phyloP scores from a whole-genome alignment of 225 moss, liverwort and hornwort genomes.

The Thuidium tamariscinum region DNA sequence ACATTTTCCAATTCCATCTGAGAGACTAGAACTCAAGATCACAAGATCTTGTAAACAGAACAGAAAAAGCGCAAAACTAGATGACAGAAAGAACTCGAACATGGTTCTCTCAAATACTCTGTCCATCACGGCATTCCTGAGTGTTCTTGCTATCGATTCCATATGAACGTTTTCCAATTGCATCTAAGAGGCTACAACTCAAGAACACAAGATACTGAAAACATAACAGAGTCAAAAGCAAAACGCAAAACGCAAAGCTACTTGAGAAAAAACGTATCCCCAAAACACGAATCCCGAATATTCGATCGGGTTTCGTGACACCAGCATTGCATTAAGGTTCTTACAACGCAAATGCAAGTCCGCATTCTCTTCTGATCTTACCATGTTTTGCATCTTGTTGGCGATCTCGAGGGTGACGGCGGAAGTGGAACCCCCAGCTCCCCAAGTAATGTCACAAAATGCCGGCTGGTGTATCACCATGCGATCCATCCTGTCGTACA shows the following conservation, averaged over 20 bases:
- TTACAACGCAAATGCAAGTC: background rate
- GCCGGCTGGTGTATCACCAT: slow-evolving; percentile 86
- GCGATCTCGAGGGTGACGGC: slow-evolving; percentile 67
- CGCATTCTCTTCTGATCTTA: background rate
- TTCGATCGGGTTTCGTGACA: background rate
- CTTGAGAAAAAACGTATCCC: background rate
- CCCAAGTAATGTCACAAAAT: slow-evolving; percentile 55
- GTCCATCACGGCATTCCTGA: background rate
- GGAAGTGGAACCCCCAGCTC: slow-evolving; percentile 88
- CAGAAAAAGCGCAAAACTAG: background rate
- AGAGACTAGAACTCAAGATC: background rate
- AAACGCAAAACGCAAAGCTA: background rate
- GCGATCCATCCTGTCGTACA: slow-evolving; percentile 87
- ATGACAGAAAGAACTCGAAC: background rate
- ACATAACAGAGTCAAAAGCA: background rate
- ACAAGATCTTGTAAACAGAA: background rate
- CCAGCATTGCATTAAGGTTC: background rate
- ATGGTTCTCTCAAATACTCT: background rate
- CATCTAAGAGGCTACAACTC: background rate
- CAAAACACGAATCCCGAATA: background rate
- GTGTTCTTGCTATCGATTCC: background rate
- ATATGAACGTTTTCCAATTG: background rate
- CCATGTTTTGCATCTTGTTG: slow-evolving; percentile 87
- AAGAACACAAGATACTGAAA: background rate
- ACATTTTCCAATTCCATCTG: background rate